Evolutionary conservation across 2,329 filamentous ascomycete genomes (phyloP).

Genomic region (Microsporum audouinii): DNA sequence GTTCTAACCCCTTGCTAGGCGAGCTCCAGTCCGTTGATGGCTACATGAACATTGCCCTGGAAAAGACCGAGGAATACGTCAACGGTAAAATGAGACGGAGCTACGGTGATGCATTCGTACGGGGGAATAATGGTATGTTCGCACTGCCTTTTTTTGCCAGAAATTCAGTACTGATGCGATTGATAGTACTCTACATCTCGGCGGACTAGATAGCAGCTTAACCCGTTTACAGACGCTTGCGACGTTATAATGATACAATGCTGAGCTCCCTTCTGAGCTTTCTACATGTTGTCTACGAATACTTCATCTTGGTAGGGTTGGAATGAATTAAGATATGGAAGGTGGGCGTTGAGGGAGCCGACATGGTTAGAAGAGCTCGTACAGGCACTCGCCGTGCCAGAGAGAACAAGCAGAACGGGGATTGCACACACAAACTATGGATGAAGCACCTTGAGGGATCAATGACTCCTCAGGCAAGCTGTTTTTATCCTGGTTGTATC

Average conservation of each 20-base stretch:
- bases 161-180: not conserved
- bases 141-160: not conserved
- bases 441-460: not conserved
- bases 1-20: constrained; percentile 42
- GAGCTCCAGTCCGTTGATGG: constrained; percentile 95
- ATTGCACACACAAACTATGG: not conserved
- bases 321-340: not conserved
- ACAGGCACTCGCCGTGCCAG: not conserved
- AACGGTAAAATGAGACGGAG: constrained; percentile 69
- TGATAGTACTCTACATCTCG: constrained; percentile 12
- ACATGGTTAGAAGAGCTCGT: not conserved
- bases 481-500: not conserved
- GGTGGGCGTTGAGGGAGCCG: not conserved
- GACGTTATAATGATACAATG: not conserved
- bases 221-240: not conserved
- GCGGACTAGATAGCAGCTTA: constrained; percentile 5
- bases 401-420: too few species aligned
- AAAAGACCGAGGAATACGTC: constrained; percentile 87
- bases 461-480: not conserved
- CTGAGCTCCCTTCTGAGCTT: not conserved
- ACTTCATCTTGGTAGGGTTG: too few species aligned
- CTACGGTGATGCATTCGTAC: constrained; percentile 90
- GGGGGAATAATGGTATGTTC: constrained; percentile 77
- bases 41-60: constrained; percentile 98
- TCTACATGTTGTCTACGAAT: not conserved